These are phyloP conservation scores for Starmera amethionina DNA, from an alignment of 805 yeast genomes.

Conservation along the genomic window DNA sequence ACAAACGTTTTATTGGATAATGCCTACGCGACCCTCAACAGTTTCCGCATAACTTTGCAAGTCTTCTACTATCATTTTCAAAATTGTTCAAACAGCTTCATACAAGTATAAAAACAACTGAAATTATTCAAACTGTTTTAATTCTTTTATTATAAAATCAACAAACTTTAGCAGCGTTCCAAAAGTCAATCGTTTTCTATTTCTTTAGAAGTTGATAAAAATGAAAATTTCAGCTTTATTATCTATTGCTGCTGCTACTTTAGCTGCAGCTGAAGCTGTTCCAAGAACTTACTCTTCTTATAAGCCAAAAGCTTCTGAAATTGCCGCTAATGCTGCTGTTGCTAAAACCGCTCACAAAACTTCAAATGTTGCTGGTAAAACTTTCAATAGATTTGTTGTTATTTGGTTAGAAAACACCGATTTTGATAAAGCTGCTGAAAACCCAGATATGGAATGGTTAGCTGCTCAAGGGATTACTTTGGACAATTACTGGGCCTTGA, in stretches of 20 bases:
- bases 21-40: too few relatives aligned
- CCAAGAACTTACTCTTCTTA: conserved; percentile 17
- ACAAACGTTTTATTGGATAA: too few relatives aligned
- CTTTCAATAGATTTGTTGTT: conserved; percentile 29
- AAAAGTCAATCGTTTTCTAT: too few relatives aligned
- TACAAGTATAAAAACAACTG: too few relatives aligned
- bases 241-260: conserved; percentile 9
- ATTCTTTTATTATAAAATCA: too few relatives aligned
- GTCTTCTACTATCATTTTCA: too few relatives aligned
- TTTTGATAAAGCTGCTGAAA: conserved; percentile 38
- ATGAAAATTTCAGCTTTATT: conserved; percentile 1
- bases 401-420: conserved; percentile 46
- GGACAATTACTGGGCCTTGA: conserved; percentile 41
- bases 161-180: too few relatives aligned
- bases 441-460: conserved; percentile 32
- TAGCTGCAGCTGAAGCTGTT: conserved; percentile 15
- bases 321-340: conserved; percentile 24
- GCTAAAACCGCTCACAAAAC: conserved; percentile 22
- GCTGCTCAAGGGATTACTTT: conserved; percentile 34
- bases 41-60: too few relatives aligned
- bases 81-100: too few relatives aligned
- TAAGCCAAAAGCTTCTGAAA: conserved; percentile 23
- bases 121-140: too few relatives aligned
- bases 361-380: conserved; percentile 28
- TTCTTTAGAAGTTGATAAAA: too few relatives aligned